These are phyloP conservation scores for Populus simonii DNA, from an alignment of 345 rosid species.

Conservation along the genomic window DNA sequence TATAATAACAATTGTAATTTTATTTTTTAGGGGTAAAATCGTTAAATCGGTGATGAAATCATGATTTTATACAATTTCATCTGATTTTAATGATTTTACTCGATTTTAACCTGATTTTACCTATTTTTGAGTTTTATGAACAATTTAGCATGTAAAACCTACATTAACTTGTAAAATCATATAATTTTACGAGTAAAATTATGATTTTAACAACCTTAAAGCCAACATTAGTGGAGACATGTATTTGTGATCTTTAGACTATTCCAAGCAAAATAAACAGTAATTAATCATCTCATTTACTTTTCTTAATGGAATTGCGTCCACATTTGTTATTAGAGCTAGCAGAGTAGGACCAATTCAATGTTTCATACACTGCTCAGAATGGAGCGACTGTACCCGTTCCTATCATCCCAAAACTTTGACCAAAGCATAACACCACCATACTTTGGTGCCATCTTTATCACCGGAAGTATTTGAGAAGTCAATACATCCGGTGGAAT, in stretches of 20 bases:
- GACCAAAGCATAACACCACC: constrained; percentile 45
- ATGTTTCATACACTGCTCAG: constrained; percentile 9
- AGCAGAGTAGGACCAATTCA: not conserved
- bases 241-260: not conserved
- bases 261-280: not conserved
- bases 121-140: no score
- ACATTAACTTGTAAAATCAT: no score
- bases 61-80: no score
- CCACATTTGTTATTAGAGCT: not conserved
- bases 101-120: no score
- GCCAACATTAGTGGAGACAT: not conserved
- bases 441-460: constrained; percentile 26
- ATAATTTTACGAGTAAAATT: no score
- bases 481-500: constrained; percentile 24
- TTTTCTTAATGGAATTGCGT: not conserved
- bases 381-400: constrained; percentile 27
- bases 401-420: constrained; percentile 25
- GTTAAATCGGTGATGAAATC: no score
- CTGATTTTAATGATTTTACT: no score
- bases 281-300: not conserved
- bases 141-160: no score
- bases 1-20: no score
- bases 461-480: constrained; percentile 26
- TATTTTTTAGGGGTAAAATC: no score
- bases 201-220: not conserved